phyloP scores from a whole-genome alignment of 2,329 filamentous ascomycete genomes.

The Aspergillus clavatus region DNA sequence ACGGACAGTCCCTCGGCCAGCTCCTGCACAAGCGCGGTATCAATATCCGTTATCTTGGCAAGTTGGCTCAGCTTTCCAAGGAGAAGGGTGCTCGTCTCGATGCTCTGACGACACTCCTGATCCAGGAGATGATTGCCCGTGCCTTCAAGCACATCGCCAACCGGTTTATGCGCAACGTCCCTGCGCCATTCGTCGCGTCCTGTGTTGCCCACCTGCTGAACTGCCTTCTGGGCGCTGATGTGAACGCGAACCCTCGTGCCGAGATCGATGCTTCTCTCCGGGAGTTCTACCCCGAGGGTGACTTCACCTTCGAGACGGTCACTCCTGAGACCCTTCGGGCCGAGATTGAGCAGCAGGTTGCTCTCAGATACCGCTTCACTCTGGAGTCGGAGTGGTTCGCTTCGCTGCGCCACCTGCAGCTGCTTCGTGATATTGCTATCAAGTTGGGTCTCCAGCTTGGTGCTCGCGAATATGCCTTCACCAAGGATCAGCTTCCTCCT shows the following conservation, averaged over 20 bases:
- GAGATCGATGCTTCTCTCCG: slow-evolving; percentile 72
- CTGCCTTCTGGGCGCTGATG: slow-evolving; percentile 73
- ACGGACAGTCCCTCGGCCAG: slow-evolving; percentile 83
- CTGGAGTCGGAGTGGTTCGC: slow-evolving; percentile 65
- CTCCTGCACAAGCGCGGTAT: slow-evolving; percentile 95
- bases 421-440: slow-evolving; percentile 81
- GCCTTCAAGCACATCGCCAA: slow-evolving; percentile 90
- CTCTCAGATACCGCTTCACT: slow-evolving; percentile 69
- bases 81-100: slow-evolving; percentile 65
- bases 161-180: slow-evolving; percentile 71
- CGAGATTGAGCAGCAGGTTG: slow-evolving; percentile 67
- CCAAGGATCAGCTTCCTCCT: slow-evolving; percentile 37
- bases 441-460: slow-evolving; percentile 87
- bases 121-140: slow-evolving; percentile 93
- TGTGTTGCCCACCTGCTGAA: slow-evolving; percentile 86
- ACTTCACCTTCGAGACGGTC: slow-evolving; percentile 73
- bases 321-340: slow-evolving; percentile 67
- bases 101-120: slow-evolving; percentile 69
- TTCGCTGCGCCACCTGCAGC: slow-evolving; percentile 67
- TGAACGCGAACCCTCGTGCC: slow-evolving; percentile 72
- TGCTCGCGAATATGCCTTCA: slow-evolving; percentile 71
- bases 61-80: slow-evolving; percentile 65
- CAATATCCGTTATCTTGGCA: slow-evolving; percentile 93
- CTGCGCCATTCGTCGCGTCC: slow-evolving; percentile 71
- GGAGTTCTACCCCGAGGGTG: slow-evolving; percentile 71